Conservation (phyloP, 257 asterid species). For the Solanum okadae region DNA sequence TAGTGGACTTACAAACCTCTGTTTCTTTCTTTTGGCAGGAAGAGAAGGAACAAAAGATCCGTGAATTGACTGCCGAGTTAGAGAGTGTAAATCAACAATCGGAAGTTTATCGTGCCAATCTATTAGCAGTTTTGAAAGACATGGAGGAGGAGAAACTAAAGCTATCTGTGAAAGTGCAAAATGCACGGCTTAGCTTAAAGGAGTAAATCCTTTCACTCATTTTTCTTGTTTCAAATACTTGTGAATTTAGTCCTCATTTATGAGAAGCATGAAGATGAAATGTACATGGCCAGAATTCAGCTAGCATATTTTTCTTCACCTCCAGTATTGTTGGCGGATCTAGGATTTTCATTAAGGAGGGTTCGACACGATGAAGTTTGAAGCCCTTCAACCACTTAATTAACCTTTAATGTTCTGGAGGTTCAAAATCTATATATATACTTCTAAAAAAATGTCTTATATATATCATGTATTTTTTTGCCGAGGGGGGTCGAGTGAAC, state of each 20-base stretch:
- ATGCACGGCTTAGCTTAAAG: conserved; percentile 72
- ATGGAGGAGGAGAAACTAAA: conserved; percentile 90
- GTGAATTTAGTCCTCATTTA: neutral
- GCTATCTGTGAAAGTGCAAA: conserved; percentile 86
- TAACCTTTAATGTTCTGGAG: neutral
- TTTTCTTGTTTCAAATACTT: neutral
- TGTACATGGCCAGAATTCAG: neutral
- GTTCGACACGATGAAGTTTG: neutral
- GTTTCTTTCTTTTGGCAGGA: conserved; percentile 37
- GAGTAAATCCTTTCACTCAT: conserved; percentile 27
- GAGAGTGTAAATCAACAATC: conserved; percentile 47
- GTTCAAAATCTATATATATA: neutral
- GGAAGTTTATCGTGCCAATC: conserved; percentile 70
- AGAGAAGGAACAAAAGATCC: conserved; percentile 70
- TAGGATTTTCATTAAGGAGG: neutral
- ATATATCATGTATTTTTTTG: too few relatives aligned
- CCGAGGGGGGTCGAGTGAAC: too few relatives aligned
- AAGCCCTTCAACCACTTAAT: rapidly evolving
- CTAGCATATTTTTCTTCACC: neutral
- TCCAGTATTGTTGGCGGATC: neutral
- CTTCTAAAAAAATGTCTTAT: neutral
- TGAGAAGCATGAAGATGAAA: neutral
- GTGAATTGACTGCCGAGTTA: conserved; percentile 43
- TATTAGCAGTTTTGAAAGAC: conserved; percentile 68
- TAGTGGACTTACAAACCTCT: neutral